phyloP scores from a whole-genome alignment of 1,284 basidiomycete species.

The Trichosporon sp. region DNA sequence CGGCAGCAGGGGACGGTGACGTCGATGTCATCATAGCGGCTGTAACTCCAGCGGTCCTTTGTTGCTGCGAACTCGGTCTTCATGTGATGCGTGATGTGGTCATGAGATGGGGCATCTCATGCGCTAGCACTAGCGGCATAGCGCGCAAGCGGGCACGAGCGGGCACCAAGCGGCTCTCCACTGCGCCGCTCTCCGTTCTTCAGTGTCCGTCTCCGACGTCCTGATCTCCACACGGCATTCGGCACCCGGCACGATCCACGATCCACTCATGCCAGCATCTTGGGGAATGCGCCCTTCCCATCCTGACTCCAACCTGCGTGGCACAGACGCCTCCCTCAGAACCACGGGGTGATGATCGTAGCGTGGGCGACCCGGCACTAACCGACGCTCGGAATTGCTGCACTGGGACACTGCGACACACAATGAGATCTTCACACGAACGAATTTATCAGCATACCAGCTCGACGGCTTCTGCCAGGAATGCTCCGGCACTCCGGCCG shows the following conservation, averaged over 20 bases:
- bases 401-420: background rate
- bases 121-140: background rate
- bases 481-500: constrained; percentile 4
- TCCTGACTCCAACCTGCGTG: background rate
- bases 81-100: background rate
- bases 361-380: background rate
- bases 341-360: background rate
- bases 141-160: background rate
- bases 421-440: background rate
- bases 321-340: background rate
- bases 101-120: background rate
- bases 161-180: background rate
- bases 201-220: background rate
- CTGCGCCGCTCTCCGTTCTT: background rate
- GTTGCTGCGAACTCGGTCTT: constrained; percentile 7
- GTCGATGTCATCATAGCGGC: constrained; percentile 18
- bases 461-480: background rate
- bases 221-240: constrained; percentile 1
- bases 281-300: background rate
- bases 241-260: background rate
- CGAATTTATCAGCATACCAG: background rate
- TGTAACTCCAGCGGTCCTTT: background rate
- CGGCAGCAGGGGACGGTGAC: background rate
- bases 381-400: background rate
- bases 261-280: background rate